Evolutionary conservation across 73 alveolate genomes (phyloP).

Genomic region (Blepharisma stoltei): DNA sequence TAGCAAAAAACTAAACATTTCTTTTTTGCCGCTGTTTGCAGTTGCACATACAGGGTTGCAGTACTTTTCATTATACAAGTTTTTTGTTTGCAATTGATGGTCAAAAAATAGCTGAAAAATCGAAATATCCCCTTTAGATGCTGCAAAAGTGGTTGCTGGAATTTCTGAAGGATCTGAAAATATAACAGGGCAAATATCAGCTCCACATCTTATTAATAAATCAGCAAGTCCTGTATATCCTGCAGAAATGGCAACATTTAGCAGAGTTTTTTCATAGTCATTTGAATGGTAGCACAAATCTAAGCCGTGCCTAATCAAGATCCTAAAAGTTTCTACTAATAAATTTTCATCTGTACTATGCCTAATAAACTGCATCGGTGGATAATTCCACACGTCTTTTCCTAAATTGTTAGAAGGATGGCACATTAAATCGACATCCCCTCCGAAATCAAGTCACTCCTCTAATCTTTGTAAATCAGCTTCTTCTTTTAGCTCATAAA

Average conservation of each 20-base stretch:
- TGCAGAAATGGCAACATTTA: background rate
- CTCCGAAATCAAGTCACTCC: constrained; percentile 12
- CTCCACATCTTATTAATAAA: background rate
- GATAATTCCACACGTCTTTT: background rate
- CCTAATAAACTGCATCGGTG: background rate
- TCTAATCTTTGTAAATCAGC: background rate
- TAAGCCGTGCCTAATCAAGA: background rate
- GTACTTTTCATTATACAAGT: background rate
- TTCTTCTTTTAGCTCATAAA: background rate
- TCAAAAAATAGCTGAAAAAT: constrained; percentile 8
- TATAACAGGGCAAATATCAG: background rate
- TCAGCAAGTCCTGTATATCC: background rate
- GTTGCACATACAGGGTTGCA: constrained; percentile 25
- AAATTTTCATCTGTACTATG: background rate
- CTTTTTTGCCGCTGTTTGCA: background rate
- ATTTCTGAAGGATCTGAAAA: background rate
- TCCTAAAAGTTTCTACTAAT: background rate
- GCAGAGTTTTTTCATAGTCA: background rate
- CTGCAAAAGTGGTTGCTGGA: constrained; percentile 24
- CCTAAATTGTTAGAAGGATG: background rate
- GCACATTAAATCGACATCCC: background rate
- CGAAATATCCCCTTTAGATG: constrained; percentile 13
- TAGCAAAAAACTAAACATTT: background rate
- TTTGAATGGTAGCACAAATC: background rate
- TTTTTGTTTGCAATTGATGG: background rate